Evolutionary conservation across 768 basidiomycete genomes (phyloP), one percentile per base, ranked within the genome.

Genomic region (Lentinula raphanica): DNA sequence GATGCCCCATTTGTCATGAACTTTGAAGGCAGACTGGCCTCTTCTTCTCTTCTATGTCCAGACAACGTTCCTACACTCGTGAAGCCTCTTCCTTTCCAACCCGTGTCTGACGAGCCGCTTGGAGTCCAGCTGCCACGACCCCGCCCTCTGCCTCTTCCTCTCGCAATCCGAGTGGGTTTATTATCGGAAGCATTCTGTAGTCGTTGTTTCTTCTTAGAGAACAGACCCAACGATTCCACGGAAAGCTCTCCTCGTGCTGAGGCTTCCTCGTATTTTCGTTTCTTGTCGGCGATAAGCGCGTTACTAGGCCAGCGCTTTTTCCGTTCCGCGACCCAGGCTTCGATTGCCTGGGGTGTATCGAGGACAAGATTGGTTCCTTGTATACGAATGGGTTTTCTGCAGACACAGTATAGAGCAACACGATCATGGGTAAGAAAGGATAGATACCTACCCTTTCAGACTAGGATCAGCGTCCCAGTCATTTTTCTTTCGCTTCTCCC

Each of bases 311-410:
- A 98, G 15, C 89, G 83, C 63, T 83, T 86, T 71, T 85, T 94
- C 40, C 96, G 85, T 66, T 98, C 95, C 13, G 82, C 85, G 49
- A 96, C 82, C 96, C 96, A 98, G 31, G 81, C 83, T 21, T 82
- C 83, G 58, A 98, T 73, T 7, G 86, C 83, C 65, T 94, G 94
- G 7, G 88, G 91, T 0, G 90, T 86, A 64, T 96, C 83, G 17
- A 98, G 78, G 9, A 80, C 66, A 19, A 96, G 69, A 31, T 75
- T 85, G 2, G 94, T 96, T 4, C 94, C 94, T 61, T 87, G 86
- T 38, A 94, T 91, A 3, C 82, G 78, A 21, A 92, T 71, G 1
- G 79, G 76, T 69, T 91, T 91, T 58, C 89, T 92, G 63, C 5
- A 50, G 23, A 23, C 38, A 25, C 21, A 25, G n/a, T n/a, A 21